phyloP scores from a whole-genome alignment of 306 rosid genomes.

The Cicer chorassanicum region DNA sequence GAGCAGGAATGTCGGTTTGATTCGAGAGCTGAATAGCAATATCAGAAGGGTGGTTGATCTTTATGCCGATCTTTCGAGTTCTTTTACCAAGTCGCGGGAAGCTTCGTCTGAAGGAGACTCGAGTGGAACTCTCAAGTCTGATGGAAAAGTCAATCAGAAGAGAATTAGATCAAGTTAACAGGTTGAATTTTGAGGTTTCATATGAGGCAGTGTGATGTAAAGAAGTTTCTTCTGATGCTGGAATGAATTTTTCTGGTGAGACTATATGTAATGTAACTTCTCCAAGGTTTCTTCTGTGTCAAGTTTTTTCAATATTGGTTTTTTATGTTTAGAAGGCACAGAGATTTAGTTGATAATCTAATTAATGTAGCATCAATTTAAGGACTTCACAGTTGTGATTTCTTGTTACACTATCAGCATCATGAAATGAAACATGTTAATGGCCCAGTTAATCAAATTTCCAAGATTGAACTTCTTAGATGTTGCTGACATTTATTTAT shows the following conservation, averaged over 20 bases:
- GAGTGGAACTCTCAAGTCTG: constrained; percentile 71
- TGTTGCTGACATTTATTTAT: not conserved
- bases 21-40: constrained; percentile 85
- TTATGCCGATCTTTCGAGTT: constrained; percentile 80
- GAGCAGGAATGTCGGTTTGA: constrained; percentile 79
- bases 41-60: constrained; percentile 94
- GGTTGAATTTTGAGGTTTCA: constrained; percentile 42
- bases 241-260: constrained; percentile 47
- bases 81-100: constrained; percentile 70
- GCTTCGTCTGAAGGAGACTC: constrained; percentile 88
- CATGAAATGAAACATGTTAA: constrained; percentile 38
- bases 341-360: constrained; percentile 41
- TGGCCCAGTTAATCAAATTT: constrained; percentile 40
- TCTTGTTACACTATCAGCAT: constrained; percentile 37
- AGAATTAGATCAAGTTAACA: constrained; percentile 73
- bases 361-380: constrained; percentile 39
- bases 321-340: constrained; percentile 45
- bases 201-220: constrained; percentile 36
- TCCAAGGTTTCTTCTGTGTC: constrained; percentile 43
- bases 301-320: constrained; percentile 29
- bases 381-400: constrained; percentile 48
- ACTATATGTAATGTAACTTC: constrained; percentile 41
- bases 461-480: constrained; percentile 28
- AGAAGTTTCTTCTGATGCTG: constrained; percentile 27
- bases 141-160: constrained; percentile 79